A percentile compares a stretch with the other conserved stretches of the same genome.
Evolutionary conservation across 1,284 basidiomycete genomes (phyloP).

Genomic region (Schizophyllum amplum): DNA sequence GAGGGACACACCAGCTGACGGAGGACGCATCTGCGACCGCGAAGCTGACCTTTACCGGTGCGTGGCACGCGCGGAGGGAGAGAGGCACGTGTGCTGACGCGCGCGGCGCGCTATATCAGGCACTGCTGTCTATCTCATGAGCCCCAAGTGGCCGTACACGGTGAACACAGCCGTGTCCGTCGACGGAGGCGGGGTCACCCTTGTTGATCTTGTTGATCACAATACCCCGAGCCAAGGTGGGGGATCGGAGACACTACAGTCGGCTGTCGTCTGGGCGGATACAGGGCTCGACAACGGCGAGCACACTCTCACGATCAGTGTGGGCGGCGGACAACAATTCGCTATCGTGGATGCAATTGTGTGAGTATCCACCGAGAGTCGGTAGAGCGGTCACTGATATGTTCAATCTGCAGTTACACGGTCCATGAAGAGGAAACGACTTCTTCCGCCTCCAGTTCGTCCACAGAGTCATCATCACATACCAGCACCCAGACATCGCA

Average conservation of each 20-base stretch:
- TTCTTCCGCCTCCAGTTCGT: slow-evolving; percentile 3
- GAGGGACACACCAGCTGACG: slow-evolving; percentile 29
- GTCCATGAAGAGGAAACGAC: not conserved
- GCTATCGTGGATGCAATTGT: slow-evolving; percentile 12
- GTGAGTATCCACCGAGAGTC: slow-evolving; percentile 13
- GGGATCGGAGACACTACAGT: slow-evolving; percentile 9
- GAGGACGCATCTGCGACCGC: slow-evolving; percentile 26
- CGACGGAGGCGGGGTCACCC: slow-evolving; percentile 12
- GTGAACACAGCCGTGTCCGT: slow-evolving; percentile 20
- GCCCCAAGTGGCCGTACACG: slow-evolving; percentile 25
- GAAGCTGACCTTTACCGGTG: slow-evolving; percentile 28
- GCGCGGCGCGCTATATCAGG: slow-evolving; percentile 9
- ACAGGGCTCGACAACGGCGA: slow-evolving; percentile 8
- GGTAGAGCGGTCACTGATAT: not conserved
- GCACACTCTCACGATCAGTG: slow-evolving; percentile 11
- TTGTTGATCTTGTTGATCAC: slow-evolving; percentile 20
- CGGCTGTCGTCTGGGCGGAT: slow-evolving; percentile 10
- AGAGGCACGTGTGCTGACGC: slow-evolving; percentile 1
- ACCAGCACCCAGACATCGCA: slow-evolving; percentile 8
- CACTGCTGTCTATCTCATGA: slow-evolving; percentile 25
- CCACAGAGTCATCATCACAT: slow-evolving; percentile 5
- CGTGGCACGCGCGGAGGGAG: not conserved
- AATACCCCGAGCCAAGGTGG: slow-evolving; percentile 2
- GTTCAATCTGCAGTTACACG: too few species aligned
- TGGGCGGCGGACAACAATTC: slow-evolving; percentile 1